These are phyloP conservation scores for Penicillium thymicola DNA, from an alignment of 2,329 filamentous ascomycete species.

Conservation along the genomic window DNA sequence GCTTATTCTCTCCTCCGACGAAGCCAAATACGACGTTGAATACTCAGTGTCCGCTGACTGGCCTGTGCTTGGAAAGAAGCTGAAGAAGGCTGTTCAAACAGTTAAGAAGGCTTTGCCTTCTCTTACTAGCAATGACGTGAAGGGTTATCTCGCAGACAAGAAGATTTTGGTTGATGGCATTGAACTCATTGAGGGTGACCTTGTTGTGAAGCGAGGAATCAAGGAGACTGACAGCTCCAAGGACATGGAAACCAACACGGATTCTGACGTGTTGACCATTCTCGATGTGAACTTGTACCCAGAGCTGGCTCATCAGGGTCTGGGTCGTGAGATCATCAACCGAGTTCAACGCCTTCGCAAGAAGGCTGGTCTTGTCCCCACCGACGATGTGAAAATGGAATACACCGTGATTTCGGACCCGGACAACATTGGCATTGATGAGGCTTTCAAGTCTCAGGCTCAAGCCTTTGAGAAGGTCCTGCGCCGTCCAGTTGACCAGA, in stretches of 20 bases:
- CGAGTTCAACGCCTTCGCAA: slow-evolving; percentile 90
- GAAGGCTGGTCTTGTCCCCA: slow-evolving; percentile 84
- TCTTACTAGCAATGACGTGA: slow-evolving; percentile 76
- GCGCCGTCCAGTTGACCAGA: slow-evolving; percentile 71
- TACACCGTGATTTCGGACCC: slow-evolving; percentile 79
- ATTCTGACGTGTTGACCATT: slow-evolving; percentile 86
- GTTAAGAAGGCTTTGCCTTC: slow-evolving; percentile 86
- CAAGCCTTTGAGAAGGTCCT: slow-evolving; percentile 71
- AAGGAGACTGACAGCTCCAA: slow-evolving; percentile 68
- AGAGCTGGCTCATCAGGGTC: slow-evolving; percentile 80
- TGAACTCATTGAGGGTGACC: slow-evolving; percentile 73
- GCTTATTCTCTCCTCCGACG: slow-evolving; percentile 77
- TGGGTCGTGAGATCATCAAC: slow-evolving; percentile 89
- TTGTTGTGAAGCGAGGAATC: slow-evolving; percentile 76
- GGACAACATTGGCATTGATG: slow-evolving; percentile 68
- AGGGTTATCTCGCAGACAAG: slow-evolving; percentile 69
- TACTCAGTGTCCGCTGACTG: slow-evolving; percentile 90
- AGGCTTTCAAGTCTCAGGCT: slow-evolving; percentile 66
- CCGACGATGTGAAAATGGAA: slow-evolving; percentile 94
- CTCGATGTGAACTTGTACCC: slow-evolving; percentile 80
- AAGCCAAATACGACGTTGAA: slow-evolving; percentile 86
- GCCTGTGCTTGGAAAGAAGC: slow-evolving; percentile 91
- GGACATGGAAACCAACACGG: slow-evolving; percentile 80
- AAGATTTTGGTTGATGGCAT: slow-evolving; percentile 84
- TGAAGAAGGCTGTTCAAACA: slow-evolving; percentile 89